A percentile compares a stretch with the other conserved stretches of the same genome.
Evolutionary conservation across 257 asterid species (phyloP).

Genomic region (Scutellaria galericulata): DNA sequence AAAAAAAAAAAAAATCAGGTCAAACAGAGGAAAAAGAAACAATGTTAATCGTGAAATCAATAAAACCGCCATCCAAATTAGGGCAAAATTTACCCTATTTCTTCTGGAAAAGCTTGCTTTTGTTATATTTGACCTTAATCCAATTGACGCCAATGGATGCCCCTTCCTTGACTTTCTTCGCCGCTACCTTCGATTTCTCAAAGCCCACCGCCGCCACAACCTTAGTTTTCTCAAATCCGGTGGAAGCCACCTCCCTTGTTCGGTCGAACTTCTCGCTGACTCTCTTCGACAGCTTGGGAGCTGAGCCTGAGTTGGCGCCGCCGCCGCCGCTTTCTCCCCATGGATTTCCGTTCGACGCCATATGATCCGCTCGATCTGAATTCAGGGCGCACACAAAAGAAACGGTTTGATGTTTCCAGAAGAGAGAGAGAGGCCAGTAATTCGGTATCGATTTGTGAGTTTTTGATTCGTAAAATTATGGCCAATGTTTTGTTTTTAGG

Average conservation of each 20-base stretch:
- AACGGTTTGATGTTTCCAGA: neutral
- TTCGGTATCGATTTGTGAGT: neutral
- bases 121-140: conserved; percentile 33
- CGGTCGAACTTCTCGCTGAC: conserved; percentile 48
- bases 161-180: conserved; percentile 46
- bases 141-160: conserved; percentile 54
- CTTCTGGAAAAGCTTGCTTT: conserved; percentile 57
- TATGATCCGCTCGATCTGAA: too few relatives aligned
- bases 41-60: too few relatives aligned
- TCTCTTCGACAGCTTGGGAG: conserved; percentile 42
- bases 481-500: too few relatives aligned
- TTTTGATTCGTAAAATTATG: too few relatives aligned
- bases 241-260: conserved; percentile 49
- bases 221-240: conserved; percentile 49
- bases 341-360: conserved; percentile 22
- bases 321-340: conserved; percentile 36
- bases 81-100: conserved; percentile 30
- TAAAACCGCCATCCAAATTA: neutral
- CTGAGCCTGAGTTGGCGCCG: conserved; percentile 31
- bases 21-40: too few relatives aligned
- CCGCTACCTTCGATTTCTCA: conserved; percentile 64
- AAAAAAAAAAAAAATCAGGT: too few relatives aligned
- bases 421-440: neutral
- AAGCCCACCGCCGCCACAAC: conserved; percentile 52
- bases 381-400: too few relatives aligned